Evolutionary conservation across 2,329 filamentous ascomycete genomes (phyloP).

Genomic region (Remersonia thermophila): DNA sequence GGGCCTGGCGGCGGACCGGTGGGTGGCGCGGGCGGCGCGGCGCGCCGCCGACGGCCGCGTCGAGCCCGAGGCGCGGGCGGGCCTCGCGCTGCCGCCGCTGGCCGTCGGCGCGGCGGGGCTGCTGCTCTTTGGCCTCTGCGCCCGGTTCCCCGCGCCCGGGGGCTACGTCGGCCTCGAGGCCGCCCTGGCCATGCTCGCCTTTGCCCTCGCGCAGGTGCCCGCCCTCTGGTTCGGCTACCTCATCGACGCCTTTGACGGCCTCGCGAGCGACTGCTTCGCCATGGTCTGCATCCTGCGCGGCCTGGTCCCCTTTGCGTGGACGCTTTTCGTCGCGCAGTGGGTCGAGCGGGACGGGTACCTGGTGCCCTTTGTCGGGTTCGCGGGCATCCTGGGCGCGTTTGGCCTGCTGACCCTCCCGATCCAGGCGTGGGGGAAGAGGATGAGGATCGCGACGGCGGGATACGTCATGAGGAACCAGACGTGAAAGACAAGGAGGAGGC

Average conservation of each 20-base stretch:
- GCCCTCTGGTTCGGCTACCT: conserved; percentile 30
- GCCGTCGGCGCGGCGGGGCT: conserved; percentile 22
- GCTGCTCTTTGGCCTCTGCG: conserved; percentile 27
- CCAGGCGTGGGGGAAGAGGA: conserved; percentile 25
- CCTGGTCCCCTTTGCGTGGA: conserved; percentile 41
- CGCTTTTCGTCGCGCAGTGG: conserved; percentile 40
- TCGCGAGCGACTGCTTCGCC: conserved; percentile 41
- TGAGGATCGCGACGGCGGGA: conserved; percentile 24
- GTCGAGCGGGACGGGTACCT: conserved; percentile 29
- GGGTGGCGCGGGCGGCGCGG: conserved; percentile 15
- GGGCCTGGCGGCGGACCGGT: conserved; percentile 10
- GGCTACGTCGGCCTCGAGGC: conserved; percentile 25
- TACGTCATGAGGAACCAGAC: conserved; percentile 14
- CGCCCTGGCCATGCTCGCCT: conserved; percentile 25
- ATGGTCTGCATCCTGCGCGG: conserved; percentile 37
- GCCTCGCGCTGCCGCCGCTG: conserved; percentile 21
- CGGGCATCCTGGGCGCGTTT: conserved; percentile 38
- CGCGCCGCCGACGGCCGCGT: conserved; percentile 19
- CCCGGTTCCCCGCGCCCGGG: conserved; percentile 19
- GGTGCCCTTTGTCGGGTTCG: conserved; percentile 40
- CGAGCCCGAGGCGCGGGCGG: conserved; percentile 24
- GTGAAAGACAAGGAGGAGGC: not conserved
- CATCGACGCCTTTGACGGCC: conserved; percentile 35
- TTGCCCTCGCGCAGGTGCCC: conserved; percentile 28
- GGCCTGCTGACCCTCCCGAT: conserved; percentile 25